Percentiles rank a stretch among this genome's conserved stretches.
Evolutionary conservation across 257 asterid genomes (phyloP).

Genomic region (Pogostemon cablin): DNA sequence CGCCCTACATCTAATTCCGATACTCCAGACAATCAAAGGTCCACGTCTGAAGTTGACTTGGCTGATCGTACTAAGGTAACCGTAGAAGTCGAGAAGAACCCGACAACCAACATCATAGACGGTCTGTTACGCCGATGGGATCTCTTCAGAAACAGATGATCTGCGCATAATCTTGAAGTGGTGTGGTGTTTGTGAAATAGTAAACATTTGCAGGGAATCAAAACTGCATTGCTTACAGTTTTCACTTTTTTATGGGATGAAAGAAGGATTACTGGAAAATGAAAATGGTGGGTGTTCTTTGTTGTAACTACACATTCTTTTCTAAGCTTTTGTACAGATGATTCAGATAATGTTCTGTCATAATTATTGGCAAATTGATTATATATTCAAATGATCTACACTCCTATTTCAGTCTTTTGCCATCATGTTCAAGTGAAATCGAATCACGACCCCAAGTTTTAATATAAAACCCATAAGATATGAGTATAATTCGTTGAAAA

Average conservation of each 20-base stretch:
- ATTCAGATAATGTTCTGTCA: conserved; percentile 29
- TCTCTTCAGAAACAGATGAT: conserved; percentile 68
- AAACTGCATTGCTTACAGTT: background rate
- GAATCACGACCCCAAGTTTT: too few relatives aligned
- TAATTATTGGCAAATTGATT: background rate
- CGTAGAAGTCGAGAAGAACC: conserved; percentile 69
- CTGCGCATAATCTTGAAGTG: conserved; percentile 1
- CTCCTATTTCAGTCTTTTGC: too few relatives aligned
- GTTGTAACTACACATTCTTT: conserved; percentile 40
- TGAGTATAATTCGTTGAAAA: too few relatives aligned
- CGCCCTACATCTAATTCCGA: conserved; percentile 30
- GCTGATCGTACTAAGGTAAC: conserved; percentile 67
- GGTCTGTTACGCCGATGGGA: conserved; percentile 92
- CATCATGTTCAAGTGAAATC: too few relatives aligned
- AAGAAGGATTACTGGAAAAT: background rate
- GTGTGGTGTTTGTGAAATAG: conserved; percentile 27
- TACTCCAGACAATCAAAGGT: conserved; percentile 36
- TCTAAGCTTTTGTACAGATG: conserved; percentile 29
- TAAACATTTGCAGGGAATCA: conserved; percentile 19
- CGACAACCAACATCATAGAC: conserved; percentile 62
- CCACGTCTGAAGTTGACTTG: conserved; percentile 46
- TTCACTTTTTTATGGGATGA: background rate
- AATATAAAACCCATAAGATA: too few relatives aligned
- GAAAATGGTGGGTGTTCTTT: conserved; percentile 6
- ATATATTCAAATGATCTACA: too few relatives aligned